Base-by-base conservation (phyloP, 345 rosid species). In the Arabidopsis arenosa region DNA sequence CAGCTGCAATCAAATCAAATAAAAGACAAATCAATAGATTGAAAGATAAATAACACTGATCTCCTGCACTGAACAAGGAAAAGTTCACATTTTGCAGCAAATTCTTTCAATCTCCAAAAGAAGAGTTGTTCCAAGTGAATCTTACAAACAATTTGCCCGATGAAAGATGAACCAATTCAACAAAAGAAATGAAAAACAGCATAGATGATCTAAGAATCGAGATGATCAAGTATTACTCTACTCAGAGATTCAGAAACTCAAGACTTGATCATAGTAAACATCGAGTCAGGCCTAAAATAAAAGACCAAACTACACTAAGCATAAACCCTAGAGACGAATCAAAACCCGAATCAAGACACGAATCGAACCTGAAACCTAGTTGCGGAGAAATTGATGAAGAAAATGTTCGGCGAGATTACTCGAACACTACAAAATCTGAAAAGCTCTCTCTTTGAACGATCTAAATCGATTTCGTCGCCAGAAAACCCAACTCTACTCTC, bases 1-100 rank as follows among this genome's bases (percentile, higher is more conserved):
- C 72, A 82, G 79, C 88, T 85, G 86, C 9, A 80, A 39, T 58
- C 62, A 68, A 54, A 67, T 44, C 59, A 70, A 59, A 66, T 41
- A 45, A 74, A 74, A 59, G 3, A n/a, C 68, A 65, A 56, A 60
- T 58, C 58, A 73, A 48, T 65, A 55, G 66, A 77, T 41, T 12
- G 63, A 60, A 75, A 74, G 39, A 68, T 7, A 39, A 1, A 41
- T 5, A 57, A 45, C 17, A 23, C 9, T 23, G 4, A 44, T 41
- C 52, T 43, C 12, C 35, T 44, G 7, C 40, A 28, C 14, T 45
- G 28, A 11, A 44, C 54, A 33, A 44, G 9, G 17, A 53, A 66
- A 66, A 57, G 51, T 15, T 33, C 2, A 63, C 53, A 63, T 23
- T 45, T 56, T 47, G 26, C 72, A 61, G 63, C 51, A 33, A 53